Evolutionary conservation across 148 eudicot species (phyloP), one percentile per base, ranked within the genome.

Genomic region (Diospyros lotus): DNA sequence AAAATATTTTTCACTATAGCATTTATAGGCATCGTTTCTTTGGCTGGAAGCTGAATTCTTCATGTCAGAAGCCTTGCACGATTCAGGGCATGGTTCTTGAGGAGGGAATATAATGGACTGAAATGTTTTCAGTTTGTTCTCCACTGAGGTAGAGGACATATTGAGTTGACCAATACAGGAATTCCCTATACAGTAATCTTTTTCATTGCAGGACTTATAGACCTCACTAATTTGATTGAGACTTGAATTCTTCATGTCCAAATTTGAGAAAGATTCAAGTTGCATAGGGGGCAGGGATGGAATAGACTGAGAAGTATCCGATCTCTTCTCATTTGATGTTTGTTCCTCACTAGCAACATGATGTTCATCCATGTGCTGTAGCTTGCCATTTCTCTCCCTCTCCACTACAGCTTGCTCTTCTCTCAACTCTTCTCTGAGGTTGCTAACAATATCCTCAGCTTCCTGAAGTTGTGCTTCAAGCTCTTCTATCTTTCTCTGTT

Each of bases 391-490:
- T 72, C 74, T 78, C 58, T 80, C 53, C 70, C 76, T 78, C 69
- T 82, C 90, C 72, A 91, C 59, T 74, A 82, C 83, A 62, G 68
- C 76, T 52, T 89, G 91, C 11, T 78, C 84, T 71, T 80, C 86
- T 80, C 84, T 84, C 69, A 93, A 69, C 74, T 95, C 94, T 71
- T 81, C 88, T 73, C 99, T 84, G 77, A 93, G 90, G 72, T 88
- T 91, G 62, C 80, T 80, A 45, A 92, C 98, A 69, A 93, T 87
- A 64, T 95, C 99, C 79, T 95, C 99, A 48, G 97, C 99, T 82
- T 95, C 99, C 55, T 93, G 89, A 58, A 95, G 99, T 84, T 95
- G 99, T 75, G 97, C 97, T 86, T 91, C 99, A 11, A 95, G 90
- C 78, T 85, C 94, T 62, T 92, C 99, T 61, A 89, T 88, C 84